phyloP scores from a whole-genome alignment of 306 rosid genomes.

The Styphnolobium japonicum region DNA sequence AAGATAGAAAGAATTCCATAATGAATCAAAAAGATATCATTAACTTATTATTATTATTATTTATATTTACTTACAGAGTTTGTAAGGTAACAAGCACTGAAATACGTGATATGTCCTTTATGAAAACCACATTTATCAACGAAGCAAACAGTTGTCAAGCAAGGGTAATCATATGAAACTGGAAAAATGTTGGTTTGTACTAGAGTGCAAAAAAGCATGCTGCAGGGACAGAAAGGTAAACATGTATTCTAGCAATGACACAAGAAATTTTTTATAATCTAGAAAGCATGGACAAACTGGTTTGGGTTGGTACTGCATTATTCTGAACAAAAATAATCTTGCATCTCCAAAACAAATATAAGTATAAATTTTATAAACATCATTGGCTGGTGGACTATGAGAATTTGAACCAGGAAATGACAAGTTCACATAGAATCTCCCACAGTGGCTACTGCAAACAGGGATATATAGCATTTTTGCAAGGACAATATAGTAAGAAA shows the following conservation, averaged over 20 bases:
- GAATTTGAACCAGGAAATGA: not conserved
- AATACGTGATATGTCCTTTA: not conserved
- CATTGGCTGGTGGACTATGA: not conserved
- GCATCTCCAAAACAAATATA: not conserved
- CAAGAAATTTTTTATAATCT: not conserved
- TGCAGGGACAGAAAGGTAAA: not conserved
- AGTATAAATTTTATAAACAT: not conserved
- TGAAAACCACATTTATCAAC: not conserved
- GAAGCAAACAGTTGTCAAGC: not conserved
- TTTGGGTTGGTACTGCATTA: not conserved
- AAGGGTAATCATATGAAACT: not conserved
- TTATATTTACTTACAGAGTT: not conserved
- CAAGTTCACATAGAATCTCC: slow-evolving; percentile 5
- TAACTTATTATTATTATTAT: not conserved
- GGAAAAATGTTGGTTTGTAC: not conserved
- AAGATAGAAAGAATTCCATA: not conserved
- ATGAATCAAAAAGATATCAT: not conserved
- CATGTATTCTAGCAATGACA: not conserved
- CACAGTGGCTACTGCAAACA: slow-evolving; percentile 13
- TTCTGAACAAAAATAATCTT: slow-evolving; percentile 1
- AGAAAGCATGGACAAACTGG: slow-evolving; percentile 2
- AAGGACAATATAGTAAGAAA: slow-evolving; percentile 10
- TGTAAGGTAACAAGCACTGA: not conserved
- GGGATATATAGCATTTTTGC: not conserved
- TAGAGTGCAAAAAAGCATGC: not conserved